Conservation (phyloP, 768 basidiomycete genomes). For the Mycena amicta region DNA sequence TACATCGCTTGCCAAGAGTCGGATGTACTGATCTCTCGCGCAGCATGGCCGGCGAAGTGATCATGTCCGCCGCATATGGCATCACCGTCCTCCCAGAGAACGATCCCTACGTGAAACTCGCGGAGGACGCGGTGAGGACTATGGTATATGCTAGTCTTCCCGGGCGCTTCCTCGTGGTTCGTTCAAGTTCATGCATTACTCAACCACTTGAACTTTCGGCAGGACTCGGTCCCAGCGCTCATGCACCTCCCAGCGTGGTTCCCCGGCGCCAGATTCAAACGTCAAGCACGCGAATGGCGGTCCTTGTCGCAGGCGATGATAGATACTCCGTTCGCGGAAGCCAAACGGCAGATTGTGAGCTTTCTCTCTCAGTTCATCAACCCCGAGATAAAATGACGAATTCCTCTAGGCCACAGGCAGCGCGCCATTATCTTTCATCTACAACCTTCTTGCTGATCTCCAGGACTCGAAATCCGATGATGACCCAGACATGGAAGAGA, state of each 20-base stretch:
- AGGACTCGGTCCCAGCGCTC: slow-evolving; percentile 27
- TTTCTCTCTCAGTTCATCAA: neutral
- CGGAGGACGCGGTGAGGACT: slow-evolving; percentile 25
- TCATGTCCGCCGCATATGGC: slow-evolving; percentile 39
- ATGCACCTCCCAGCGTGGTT: slow-evolving; percentile 35
- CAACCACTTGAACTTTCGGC: neutral
- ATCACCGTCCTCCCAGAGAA: slow-evolving; percentile 30
- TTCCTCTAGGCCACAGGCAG: neutral
- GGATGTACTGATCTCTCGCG: neutral
- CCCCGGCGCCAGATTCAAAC: slow-evolving; percentile 39
- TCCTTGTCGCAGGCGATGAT: slow-evolving; percentile 33
- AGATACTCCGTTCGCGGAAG: slow-evolving; percentile 37
- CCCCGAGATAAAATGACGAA: neutral
- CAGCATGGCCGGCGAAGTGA: slow-evolving; percentile 37
- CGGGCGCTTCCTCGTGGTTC: slow-evolving; percentile 34
- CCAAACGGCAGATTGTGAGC: slow-evolving; percentile 35
- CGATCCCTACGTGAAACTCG: slow-evolving; percentile 35
- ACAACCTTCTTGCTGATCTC: neutral
- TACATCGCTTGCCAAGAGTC: neutral
- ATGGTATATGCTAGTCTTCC: slow-evolving; percentile 29
- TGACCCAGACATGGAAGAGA: too few relatives aligned
- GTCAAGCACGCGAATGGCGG: slow-evolving; percentile 42
- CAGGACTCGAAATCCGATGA: neutral
- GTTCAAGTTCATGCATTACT: neutral
- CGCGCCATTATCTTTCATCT: neutral